Evolutionary conservation across 495 filamentous ascomycete genomes (phyloP).

Genomic region (Penicillium paradoxum): DNA sequence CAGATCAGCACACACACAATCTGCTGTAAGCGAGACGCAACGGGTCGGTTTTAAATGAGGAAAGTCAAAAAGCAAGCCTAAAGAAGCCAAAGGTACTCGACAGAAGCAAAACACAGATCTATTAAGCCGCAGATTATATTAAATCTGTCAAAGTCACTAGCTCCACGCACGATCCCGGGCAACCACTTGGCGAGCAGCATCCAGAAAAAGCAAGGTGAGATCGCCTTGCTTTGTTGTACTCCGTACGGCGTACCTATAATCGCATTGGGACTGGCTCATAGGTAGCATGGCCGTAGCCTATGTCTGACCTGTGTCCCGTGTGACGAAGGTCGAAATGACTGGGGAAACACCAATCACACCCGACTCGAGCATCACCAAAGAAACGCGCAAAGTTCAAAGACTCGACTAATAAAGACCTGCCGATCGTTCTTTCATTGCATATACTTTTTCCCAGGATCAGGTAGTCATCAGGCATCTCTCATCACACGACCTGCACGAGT

Average conservation of each 20-base stretch:
- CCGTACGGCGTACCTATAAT: constrained; percentile 8
- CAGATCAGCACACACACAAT: constrained; percentile 1
- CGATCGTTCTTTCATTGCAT: constrained; percentile 4
- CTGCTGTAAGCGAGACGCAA: not conserved
- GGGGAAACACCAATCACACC: not conserved
- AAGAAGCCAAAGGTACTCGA: not conserved
- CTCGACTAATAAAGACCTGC: constrained; percentile 1
- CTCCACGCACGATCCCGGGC: constrained; percentile 4
- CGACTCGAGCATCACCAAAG: not conserved
- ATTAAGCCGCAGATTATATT: constrained; percentile 1
- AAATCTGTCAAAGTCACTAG: constrained; percentile 7
- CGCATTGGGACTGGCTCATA: not conserved
- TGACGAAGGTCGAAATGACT: not conserved
- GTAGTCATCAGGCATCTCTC: constrained; percentile 11
- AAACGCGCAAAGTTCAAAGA: not conserved
- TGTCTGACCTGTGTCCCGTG: constrained; percentile 1
- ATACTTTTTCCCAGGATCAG: constrained; percentile 2
- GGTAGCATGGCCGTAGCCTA: not conserved
- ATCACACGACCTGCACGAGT: constrained; percentile 10
- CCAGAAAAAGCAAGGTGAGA: constrained; percentile 8
- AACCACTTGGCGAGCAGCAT: constrained; percentile 6
- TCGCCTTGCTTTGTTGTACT: constrained; percentile 6
- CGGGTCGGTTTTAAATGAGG: not conserved
- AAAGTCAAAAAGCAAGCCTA: not conserved
- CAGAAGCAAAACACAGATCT: not conserved